These are phyloP conservation scores for Chlamydomonas eustigma DNA, from an alignment of 139 green algal species.

Conservation along the genomic window DNA sequence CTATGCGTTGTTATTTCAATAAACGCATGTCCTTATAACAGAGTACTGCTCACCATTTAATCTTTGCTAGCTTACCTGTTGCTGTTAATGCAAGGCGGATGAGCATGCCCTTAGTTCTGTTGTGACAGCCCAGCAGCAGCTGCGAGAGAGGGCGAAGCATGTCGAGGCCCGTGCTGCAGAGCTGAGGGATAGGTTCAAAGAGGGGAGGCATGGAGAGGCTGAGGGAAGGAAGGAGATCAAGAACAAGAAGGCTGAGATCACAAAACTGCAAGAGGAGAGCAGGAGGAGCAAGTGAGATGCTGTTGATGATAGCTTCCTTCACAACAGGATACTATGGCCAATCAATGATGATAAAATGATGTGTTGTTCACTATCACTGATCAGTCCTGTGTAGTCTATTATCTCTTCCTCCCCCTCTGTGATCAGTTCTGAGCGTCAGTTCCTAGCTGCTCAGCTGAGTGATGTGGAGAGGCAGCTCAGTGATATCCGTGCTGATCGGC, in stretches of 20 bases:
- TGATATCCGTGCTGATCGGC: conserved; percentile 62
- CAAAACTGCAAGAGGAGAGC: conserved; percentile 25
- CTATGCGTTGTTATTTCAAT: neutral
- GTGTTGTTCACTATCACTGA: no score
- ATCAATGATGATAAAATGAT: no score
- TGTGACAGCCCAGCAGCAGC: conserved; percentile 26
- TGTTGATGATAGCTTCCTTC: no score
- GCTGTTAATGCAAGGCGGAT: conserved; percentile 39
- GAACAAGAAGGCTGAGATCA: conserved; percentile 23
- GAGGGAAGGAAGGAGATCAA: conserved; percentile 28
- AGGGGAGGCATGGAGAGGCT: conserved; percentile 14
- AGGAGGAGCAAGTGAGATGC: no score
- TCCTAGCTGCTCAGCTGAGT: conserved; percentile 52
- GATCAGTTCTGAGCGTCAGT: conserved; percentile 25
- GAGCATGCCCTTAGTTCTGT: conserved; percentile 38
- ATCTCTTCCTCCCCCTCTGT: neutral
- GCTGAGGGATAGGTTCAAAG: neutral
- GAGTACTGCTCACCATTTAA: no score
- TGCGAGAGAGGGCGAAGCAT: conserved; percentile 34
- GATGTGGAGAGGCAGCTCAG: conserved; percentile 63
- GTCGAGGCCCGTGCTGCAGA: neutral
- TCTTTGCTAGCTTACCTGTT: no score
- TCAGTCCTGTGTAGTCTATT: no score
- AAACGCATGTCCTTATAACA: neutral
- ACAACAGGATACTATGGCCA: no score